Percentiles rank a stretch among this genome's conserved stretches.
phyloP scores from a whole-genome alignment of 495 filamentous ascomycete species.

The Friedmanniomyces simplex region DNA sequence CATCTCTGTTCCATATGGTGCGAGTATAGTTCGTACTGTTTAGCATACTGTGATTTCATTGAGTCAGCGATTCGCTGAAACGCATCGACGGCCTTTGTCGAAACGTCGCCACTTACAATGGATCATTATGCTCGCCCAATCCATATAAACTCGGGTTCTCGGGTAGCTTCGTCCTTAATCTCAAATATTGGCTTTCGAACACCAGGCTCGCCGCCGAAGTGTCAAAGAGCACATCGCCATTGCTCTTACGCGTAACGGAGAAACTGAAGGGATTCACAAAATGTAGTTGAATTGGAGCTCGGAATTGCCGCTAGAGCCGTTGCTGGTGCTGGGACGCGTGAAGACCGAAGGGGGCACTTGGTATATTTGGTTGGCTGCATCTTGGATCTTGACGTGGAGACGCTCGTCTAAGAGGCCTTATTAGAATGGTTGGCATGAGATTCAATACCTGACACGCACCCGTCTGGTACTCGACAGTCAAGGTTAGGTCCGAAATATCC shows the following conservation, averaged over 20 bases:
- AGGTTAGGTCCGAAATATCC: slow-evolving; percentile 15
- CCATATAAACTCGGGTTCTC: slow-evolving; percentile 63
- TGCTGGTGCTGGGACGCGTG: slow-evolving; percentile 38
- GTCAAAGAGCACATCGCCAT: slow-evolving; percentile 67
- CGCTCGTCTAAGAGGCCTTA: no score
- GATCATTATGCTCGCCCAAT: slow-evolving; percentile 68
- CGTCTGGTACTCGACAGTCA: slow-evolving; percentile 19
- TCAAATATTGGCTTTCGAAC: slow-evolving; percentile 71
- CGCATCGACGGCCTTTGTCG: no score
- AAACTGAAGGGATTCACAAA: slow-evolving; percentile 70
- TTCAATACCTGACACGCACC: neutral
- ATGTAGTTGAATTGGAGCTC: slow-evolving; percentile 56
- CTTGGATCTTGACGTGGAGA: slow-evolving; percentile 47
- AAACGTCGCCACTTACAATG: no score
- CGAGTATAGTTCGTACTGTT: slow-evolving; percentile 67
- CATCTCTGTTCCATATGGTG: slow-evolving; percentile 71
- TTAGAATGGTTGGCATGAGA: no score
- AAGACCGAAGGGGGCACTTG: slow-evolving; percentile 72
- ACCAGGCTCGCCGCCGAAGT: slow-evolving; percentile 57
- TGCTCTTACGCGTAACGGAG: slow-evolving; percentile 50
- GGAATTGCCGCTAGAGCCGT: slow-evolving; percentile 27
- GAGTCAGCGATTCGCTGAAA: no score
- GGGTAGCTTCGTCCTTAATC: slow-evolving; percentile 58
- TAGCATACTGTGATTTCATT: no score
- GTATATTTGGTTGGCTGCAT: slow-evolving; percentile 60